These are phyloP conservation scores for Verbascum thapsus DNA, from an alignment of 257 asterid species.

Conservation along the genomic window DNA sequence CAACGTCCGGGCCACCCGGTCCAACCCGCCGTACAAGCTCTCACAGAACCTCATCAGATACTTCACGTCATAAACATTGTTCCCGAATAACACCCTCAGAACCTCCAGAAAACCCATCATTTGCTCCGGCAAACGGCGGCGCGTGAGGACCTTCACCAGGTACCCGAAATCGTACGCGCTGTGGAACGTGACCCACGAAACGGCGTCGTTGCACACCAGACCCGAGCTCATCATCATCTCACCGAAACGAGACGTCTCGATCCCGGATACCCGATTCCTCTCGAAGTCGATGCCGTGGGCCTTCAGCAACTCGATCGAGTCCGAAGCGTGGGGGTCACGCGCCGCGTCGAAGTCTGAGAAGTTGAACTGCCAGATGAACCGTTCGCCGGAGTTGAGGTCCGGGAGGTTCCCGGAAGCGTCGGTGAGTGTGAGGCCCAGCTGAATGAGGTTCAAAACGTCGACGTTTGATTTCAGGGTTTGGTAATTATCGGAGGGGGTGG, in stretches of 20 bases:
- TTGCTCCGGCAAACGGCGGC: slow-evolving; percentile 39
- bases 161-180: slow-evolving; percentile 63
- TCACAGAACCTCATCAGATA: slow-evolving; percentile 46
- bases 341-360: slow-evolving; percentile 55
- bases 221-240: slow-evolving; percentile 57
- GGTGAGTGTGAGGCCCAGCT: slow-evolving; percentile 73
- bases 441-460: slow-evolving; percentile 65
- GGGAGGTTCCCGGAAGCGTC: slow-evolving; percentile 71
- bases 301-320: slow-evolving; percentile 45
- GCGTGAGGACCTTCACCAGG: slow-evolving; percentile 52
- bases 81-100: slow-evolving; percentile 40
- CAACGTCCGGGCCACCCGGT: slow-evolving; percentile 41
- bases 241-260: slow-evolving; percentile 47
- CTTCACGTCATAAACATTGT: slow-evolving; percentile 49
- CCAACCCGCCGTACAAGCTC: slow-evolving; percentile 50
- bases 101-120: slow-evolving; percentile 36
- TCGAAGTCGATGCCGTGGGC: slow-evolving; percentile 53
- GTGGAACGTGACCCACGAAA: slow-evolving; percentile 55
- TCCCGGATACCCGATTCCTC: slow-evolving; percentile 38
- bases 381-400: slow-evolving; percentile 45
- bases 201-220: slow-evolving; percentile 47
- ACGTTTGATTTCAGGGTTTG: slow-evolving; percentile 65
- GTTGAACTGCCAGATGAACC: slow-evolving; percentile 65
- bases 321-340: slow-evolving; percentile 49
- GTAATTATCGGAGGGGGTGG: slow-evolving; percentile 57